phyloP scores from a whole-genome alignment of 108 stramenopile species.

The Discostella stelligeroides region DNA sequence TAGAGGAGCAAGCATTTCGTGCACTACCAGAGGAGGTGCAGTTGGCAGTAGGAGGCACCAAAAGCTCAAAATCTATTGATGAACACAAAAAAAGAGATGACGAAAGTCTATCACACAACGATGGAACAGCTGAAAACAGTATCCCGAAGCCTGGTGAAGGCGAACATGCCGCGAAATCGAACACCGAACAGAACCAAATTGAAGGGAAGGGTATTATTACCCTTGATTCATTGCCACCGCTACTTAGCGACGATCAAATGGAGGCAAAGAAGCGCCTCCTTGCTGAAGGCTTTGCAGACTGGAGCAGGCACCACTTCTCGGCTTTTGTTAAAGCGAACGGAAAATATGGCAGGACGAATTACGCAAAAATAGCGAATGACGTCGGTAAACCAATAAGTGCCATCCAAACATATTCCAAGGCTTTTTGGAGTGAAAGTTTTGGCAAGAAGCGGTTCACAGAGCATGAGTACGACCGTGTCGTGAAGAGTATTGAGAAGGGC shows the following conservation, averaged over 20 bases:
- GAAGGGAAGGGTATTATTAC: neutral
- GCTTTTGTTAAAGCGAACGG: constrained; percentile 72
- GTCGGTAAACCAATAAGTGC: constrained; percentile 88
- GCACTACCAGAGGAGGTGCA: constrained; percentile 17
- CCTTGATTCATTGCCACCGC: constrained; percentile 57
- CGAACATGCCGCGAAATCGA: neutral
- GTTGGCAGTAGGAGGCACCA: constrained; percentile 5
- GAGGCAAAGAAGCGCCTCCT: constrained; percentile 85
- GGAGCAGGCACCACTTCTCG: constrained; percentile 86
- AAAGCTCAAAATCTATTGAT: constrained; percentile 10
- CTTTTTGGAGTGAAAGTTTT: constrained; percentile 76
- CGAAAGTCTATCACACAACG: neutral
- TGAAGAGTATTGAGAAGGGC: constrained; percentile 78
- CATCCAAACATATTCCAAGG: constrained; percentile 83
- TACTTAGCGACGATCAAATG: constrained; percentile 76
- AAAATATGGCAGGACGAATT: constrained; percentile 82
- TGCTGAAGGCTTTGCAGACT: constrained; percentile 85
- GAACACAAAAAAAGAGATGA: neutral
- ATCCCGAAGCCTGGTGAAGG: constrained; percentile 1
- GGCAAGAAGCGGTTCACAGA: constrained; percentile 75
- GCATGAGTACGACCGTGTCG: constrained; percentile 83
- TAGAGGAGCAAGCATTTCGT: constrained; percentile 75
- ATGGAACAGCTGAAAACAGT: neutral
- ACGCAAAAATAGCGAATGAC: constrained; percentile 77
- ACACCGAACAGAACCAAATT: neutral